These are phyloP conservation scores for Evernia prunastri DNA, from an alignment of 495 filamentous ascomycete genomes.

Conservation along the genomic window DNA sequence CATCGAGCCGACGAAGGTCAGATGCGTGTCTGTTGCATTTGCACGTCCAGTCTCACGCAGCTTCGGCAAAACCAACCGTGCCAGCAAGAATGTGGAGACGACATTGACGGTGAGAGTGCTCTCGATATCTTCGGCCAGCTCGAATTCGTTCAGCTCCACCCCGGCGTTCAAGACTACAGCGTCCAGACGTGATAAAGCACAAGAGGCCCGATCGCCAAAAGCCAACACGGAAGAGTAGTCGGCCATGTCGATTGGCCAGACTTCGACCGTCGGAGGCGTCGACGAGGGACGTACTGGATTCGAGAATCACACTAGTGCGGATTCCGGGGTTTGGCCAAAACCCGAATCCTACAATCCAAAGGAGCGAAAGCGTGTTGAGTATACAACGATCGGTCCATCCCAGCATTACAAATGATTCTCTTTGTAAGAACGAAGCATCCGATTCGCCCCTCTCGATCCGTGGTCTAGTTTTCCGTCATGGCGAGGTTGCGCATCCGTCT, in stretches of 20 bases:
- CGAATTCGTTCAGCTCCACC: slow-evolving; percentile 16
- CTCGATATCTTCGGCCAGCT: slow-evolving; percentile 30
- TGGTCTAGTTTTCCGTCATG: too few relatives aligned
- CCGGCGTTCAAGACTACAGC: slow-evolving; percentile 32
- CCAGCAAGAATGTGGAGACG: slow-evolving; percentile 35
- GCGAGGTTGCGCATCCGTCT: too few relatives aligned
- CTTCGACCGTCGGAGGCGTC: slow-evolving; percentile 33
- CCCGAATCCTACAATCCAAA: too few relatives aligned
- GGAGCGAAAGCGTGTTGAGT: too few relatives aligned
- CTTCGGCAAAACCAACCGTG: slow-evolving; percentile 22
- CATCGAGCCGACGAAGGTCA: slow-evolving; percentile 25
- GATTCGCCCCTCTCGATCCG: too few relatives aligned
- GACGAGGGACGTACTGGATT: slow-evolving; percentile 26
- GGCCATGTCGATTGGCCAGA: slow-evolving; percentile 48
- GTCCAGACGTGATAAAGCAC: slow-evolving; percentile 27
- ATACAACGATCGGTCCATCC: too few relatives aligned
- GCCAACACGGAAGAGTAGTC: slow-evolving; percentile 39
- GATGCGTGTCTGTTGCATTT: slow-evolving; percentile 14
- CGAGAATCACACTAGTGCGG: too few relatives aligned
- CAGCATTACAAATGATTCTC: too few relatives aligned
- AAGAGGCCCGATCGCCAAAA: slow-evolving; percentile 34
- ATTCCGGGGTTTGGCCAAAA: too few relatives aligned
- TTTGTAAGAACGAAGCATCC: too few relatives aligned
- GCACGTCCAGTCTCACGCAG: slow-evolving; percentile 15
- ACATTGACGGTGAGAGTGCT: slow-evolving; percentile 38